phyloP scores from a whole-genome alignment of 208 protist genomes.

The Trypanosomatidae sp. region DNA sequence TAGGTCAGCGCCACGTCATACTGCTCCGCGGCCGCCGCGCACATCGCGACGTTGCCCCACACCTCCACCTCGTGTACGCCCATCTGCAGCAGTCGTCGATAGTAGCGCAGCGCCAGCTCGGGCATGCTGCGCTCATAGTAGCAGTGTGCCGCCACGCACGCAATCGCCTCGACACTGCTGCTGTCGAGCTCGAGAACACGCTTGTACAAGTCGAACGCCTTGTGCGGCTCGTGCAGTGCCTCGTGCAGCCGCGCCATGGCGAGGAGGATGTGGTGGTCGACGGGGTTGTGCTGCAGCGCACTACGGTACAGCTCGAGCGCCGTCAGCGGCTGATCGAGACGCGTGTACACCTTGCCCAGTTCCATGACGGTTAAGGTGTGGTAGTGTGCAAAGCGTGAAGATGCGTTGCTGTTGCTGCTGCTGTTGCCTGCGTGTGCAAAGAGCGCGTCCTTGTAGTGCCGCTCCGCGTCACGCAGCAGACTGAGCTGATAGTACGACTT shows the following conservation, averaged over 20 bases:
- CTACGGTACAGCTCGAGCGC: conserved; percentile 84
- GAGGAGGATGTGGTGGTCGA: conserved; percentile 83
- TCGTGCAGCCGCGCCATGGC: conserved; percentile 86
- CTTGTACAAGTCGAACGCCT: conserved; percentile 68
- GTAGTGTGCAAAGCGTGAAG: conserved; percentile 35
- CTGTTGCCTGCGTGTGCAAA: conserved; percentile 10
- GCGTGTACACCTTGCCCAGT: conserved; percentile 88
- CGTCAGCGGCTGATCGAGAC: conserved; percentile 89
- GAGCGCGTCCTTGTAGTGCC: conserved; percentile 74
- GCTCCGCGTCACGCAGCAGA: conserved; percentile 91
- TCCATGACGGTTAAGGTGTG: conserved; percentile 82
- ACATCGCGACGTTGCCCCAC: conserved; percentile 94
- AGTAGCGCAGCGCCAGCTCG: conserved; percentile 89
- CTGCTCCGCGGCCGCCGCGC: conserved; percentile 89
- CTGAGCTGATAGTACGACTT: conserved; percentile 92
- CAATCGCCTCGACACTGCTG: conserved; percentile 90
- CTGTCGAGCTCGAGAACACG: conserved; percentile 77
- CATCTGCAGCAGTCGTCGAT: conserved; percentile 91
- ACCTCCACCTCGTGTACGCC: conserved; percentile 86
- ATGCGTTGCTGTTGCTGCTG: neutral
- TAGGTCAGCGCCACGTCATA: conserved; percentile 90
- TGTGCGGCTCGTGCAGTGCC: conserved; percentile 71
- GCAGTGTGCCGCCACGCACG: conserved; percentile 87
- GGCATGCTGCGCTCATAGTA: conserved; percentile 93
- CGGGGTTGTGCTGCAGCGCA: conserved; percentile 60